A percentile compares a stretch with the other conserved stretches of the same genome.
phyloP scores from a whole-genome alignment of 805 yeast genomes.

The Debaryomyces castellii region DNA sequence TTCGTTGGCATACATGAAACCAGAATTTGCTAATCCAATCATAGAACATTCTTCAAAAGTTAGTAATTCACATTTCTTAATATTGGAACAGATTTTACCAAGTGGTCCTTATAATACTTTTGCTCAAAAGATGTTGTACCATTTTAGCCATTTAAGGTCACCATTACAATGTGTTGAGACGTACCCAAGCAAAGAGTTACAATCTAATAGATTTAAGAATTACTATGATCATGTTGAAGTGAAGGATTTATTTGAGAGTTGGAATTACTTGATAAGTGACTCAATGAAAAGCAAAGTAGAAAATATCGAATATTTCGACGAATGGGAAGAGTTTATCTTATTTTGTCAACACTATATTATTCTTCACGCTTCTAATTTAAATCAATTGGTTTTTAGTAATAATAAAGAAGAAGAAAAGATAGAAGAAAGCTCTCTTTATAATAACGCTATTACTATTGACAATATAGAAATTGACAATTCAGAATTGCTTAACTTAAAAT shows the following conservation, averaged over 20 bases:
- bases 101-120: conserved; percentile 63
- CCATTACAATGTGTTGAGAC: conserved; percentile 64
- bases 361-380: conserved; percentile 57
- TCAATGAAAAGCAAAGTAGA: conserved; percentile 42
- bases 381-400: conserved; percentile 11
- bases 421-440: background rate
- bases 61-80: conserved; percentile 56
- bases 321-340: conserved; percentile 76
- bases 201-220: conserved; percentile 46
- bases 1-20: conserved; percentile 76
- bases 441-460: conserved; percentile 2
- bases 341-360: conserved; percentile 76
- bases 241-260: conserved; percentile 54
- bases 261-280: conserved; percentile 46
- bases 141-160: conserved; percentile 63
- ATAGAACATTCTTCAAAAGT: conserved; percentile 48
- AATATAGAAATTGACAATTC: conserved; percentile 4
- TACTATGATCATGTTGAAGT: conserved; percentile 54
- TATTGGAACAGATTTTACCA: conserved; percentile 73
- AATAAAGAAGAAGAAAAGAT: background rate
- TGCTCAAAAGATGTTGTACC: conserved; percentile 71
- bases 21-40: conserved; percentile 61
- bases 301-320: conserved; percentile 70
- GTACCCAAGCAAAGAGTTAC: conserved; percentile 54
- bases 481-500: conserved; percentile 36